Evolutionary conservation across 371 early-diverging fungal species (phyloP), one percentile per base, ranked within the genome.

Genomic region (Phascolomyces articulosus): DNA sequence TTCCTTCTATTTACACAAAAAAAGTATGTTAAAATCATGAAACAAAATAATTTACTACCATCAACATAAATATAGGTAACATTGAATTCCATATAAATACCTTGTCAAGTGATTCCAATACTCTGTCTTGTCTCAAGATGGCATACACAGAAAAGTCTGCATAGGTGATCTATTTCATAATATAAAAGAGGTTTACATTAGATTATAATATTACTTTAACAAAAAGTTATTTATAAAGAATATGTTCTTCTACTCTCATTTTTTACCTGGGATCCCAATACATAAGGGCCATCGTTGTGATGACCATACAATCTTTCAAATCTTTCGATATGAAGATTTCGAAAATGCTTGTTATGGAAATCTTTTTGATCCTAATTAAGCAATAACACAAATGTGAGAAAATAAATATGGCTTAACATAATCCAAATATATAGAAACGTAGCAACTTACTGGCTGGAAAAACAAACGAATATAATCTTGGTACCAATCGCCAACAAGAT

Each of bases 111-210:
- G 21, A 20, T 10, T 10, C 15, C 24, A 51, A 7, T 20, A 51
- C 6, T 8, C 23, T 51, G 23, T 51, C 24, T 15, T 51, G 51
- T 23, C 51, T 4, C 51, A 51, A 23, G 13, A 24, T 15, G 4
- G 51, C 21, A 24, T 51, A 51, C 0, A 51, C 51, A 21, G 23
- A 23, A 24, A 51, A 51, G 6, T 51, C 51, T 0, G 26, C 51
- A 51, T 51, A 51, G 0, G 51, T 51, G 4, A 51, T 51, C 51
- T 51, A 51, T n/a, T n/a, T n/a, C n/a, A n/a, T n/a, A n/a, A n/a
- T n/a, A n/a, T n/a, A n/a, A n/a, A n/a, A n/a, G n/a, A n/a, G n/a
- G n/a, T n/a, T n/a, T n/a, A n/a, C n/a, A n/a, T n/a, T n/a, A n/a
- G n/a, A n/a, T n/a, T n/a, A n/a, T n/a, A n/a, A n/a, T n/a, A n/a